Percentiles rank a stretch among this genome's conserved stretches.
phyloP scores from a whole-genome alignment of 164 flowering plant genomes.

The Umbilicus rupestris region DNA sequence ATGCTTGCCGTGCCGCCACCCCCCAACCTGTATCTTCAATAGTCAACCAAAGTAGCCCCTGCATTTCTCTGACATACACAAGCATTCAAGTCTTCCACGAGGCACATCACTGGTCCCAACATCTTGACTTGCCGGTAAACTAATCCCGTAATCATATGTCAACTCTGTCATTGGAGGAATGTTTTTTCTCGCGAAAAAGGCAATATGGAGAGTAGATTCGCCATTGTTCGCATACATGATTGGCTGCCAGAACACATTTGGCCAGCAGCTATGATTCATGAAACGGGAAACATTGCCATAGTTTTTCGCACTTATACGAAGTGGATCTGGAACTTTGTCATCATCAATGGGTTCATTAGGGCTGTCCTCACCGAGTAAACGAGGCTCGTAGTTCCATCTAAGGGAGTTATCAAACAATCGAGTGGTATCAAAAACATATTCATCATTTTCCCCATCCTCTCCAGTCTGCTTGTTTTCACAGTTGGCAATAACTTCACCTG shows the following conservation, averaged over 20 bases:
- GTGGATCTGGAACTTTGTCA: slow-evolving; percentile 21
- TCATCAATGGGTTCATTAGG: slow-evolving; percentile 15
- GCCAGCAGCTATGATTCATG: slow-evolving; percentile 77
- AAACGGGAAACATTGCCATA: slow-evolving; percentile 67
- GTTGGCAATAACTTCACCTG: slow-evolving; percentile 42
- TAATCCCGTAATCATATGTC: slow-evolving; percentile 58
- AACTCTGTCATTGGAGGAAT: slow-evolving; percentile 76
- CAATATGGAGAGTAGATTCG: slow-evolving; percentile 38
- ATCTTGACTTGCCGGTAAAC: slow-evolving; percentile 10
- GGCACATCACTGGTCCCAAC: not conserved
- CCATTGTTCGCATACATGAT: slow-evolving; percentile 33
- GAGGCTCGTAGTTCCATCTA: slow-evolving; percentile 17
- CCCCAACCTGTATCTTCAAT: too few species aligned
- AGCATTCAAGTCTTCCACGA: slow-evolving; percentile 15
- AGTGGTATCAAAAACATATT: slow-evolving; percentile 40
- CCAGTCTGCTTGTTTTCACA: not conserved
- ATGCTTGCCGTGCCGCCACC: not conserved
- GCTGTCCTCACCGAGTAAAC: slow-evolving; percentile 10
- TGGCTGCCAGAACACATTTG: slow-evolving; percentile 66
- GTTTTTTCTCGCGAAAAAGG: slow-evolving; percentile 51
- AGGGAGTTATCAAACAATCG: slow-evolving; percentile 10
- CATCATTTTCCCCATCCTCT: slow-evolving; percentile 24
- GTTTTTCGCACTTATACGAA: slow-evolving; percentile 39
- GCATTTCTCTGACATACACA: slow-evolving; percentile 19
- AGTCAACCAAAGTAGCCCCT: slow-evolving; percentile 16